Conservation (phyloP, 805 yeast species). For the Wickerhamomyces rabaulensis region DNA sequence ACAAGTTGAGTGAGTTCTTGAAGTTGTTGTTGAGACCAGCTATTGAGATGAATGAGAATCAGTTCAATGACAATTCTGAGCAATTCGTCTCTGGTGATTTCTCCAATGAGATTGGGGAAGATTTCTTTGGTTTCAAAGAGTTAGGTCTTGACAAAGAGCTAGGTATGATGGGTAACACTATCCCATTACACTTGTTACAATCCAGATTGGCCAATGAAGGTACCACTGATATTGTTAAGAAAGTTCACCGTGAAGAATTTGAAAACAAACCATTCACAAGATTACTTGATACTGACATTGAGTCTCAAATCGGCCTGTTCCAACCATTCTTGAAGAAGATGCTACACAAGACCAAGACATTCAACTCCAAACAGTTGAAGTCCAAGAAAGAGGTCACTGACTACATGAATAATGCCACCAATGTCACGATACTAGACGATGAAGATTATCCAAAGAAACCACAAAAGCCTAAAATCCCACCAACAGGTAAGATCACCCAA, state of each 20-base stretch:
- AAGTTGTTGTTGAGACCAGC: conserved; percentile 82
- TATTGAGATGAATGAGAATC: conserved; percentile 63
- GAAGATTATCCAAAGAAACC: conserved; percentile 80
- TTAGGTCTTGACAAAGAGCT: conserved; percentile 91
- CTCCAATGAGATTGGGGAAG: conserved; percentile 90
- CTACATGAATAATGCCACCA: conserved; percentile 28
- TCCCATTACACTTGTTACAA: conserved; percentile 85
- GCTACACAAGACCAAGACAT: conserved; percentile 35
- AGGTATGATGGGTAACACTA: conserved; percentile 74
- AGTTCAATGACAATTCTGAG: conserved; percentile 85
- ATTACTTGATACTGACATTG: conserved; percentile 46
- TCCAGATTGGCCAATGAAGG: conserved; percentile 63
- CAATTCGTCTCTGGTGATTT: conserved; percentile 94
- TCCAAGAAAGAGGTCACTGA: conserved; percentile 21
- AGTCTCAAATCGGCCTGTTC: conserved; percentile 51
- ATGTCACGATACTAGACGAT: conserved; percentile 68
- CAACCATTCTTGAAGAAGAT: conserved; percentile 47
- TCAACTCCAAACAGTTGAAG: conserved; percentile 33
- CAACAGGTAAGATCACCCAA: conserved; percentile 77
- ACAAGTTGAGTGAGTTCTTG: conserved; percentile 63
- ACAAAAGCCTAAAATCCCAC: conserved; percentile 74
- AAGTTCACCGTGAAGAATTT: conserved; percentile 60
- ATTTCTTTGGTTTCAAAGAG: conserved; percentile 95
- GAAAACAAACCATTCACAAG: conserved; percentile 49
- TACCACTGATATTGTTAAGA: conserved; percentile 37